These are phyloP conservation scores for Podochytrium sp. DNA, from an alignment of 192 early-diverging fungal genomes.

Conservation along the genomic window DNA sequence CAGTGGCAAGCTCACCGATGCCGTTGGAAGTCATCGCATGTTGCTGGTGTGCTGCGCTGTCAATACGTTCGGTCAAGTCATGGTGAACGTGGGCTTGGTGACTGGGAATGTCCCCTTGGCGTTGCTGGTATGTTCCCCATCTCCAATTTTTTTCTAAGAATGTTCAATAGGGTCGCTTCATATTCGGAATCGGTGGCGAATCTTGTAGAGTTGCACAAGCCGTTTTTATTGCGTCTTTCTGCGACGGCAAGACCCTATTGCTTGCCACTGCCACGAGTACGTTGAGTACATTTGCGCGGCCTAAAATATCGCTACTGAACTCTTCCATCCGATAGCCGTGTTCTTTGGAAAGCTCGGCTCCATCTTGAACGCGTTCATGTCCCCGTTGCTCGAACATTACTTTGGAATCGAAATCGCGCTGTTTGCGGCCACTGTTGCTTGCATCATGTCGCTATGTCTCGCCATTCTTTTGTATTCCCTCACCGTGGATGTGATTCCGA, in stretches of 20 bases:
- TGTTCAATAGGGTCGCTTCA: conserved; percentile 21
- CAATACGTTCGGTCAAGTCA: conserved; percentile 30
- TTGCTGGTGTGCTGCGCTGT: conserved; percentile 46
- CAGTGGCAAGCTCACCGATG: conserved; percentile 60
- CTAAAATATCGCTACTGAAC: not conserved
- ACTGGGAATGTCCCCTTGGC: conserved; percentile 46
- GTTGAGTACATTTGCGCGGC: not conserved
- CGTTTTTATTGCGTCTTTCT: conserved; percentile 51
- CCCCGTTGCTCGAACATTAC: conserved; percentile 45
- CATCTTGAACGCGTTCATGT: conserved; percentile 52
- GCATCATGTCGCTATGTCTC: conserved; percentile 42
- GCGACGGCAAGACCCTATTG: conserved; percentile 49
- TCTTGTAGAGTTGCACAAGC: conserved; percentile 50
- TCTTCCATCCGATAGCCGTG: conserved; percentile 36
- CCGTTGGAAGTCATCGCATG: conserved; percentile 49
- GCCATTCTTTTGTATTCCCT: not conserved
- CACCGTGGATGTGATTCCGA: conserved; percentile 30
- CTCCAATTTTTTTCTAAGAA: not conserved
- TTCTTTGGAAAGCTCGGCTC: conserved; percentile 55
- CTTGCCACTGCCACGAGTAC: conserved; percentile 44
- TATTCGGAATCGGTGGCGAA: conserved; percentile 59
- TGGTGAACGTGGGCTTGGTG: conserved; percentile 40
- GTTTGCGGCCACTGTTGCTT: conserved; percentile 44
- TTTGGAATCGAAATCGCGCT: conserved; percentile 37
- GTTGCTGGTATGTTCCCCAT: conserved; percentile 37